Conservation (phyloP, 1,139 yeast genomes). For the Dujonia santamariae region DNA sequence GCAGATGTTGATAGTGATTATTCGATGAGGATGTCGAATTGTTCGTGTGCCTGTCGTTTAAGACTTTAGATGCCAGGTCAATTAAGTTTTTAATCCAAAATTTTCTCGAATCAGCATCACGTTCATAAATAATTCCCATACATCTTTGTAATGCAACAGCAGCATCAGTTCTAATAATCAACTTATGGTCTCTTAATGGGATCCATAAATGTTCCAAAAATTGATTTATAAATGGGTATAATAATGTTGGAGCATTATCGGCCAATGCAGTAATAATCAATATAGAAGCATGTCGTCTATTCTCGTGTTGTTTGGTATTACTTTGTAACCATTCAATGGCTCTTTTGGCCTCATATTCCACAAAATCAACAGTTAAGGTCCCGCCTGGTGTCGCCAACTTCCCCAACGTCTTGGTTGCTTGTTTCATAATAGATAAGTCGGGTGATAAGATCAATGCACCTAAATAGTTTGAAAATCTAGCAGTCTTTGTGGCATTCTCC, state of each 20-base stretch:
- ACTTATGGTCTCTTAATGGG: constrained; percentile 76
- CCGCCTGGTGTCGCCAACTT: constrained; percentile 88
- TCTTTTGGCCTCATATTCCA: constrained; percentile 85
- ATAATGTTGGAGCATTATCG: constrained; percentile 79
- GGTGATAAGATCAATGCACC: constrained; percentile 78
- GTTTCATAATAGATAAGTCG: constrained; percentile 79
- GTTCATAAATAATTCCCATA: constrained; percentile 69
- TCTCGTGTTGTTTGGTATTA: constrained; percentile 72
- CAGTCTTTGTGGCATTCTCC: constrained; percentile 84
- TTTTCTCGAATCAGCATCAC: constrained; percentile 70
- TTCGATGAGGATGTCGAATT: constrained; percentile 7
- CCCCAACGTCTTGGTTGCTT: constrained; percentile 85
- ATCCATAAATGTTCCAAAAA: constrained; percentile 84
- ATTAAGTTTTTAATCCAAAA: constrained; percentile 74
- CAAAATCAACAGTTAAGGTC: constrained; percentile 84
- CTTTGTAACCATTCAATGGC: constrained; percentile 89
- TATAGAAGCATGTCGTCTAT: constrained; percentile 87
- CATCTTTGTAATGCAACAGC: constrained; percentile 80
- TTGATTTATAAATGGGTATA: constrained; percentile 75
- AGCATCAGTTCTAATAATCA: constrained; percentile 75
- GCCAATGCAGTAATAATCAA: constrained; percentile 82
- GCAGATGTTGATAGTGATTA: constrained; percentile 1
- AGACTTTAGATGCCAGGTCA: constrained; percentile 50
- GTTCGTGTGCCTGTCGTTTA: constrained; percentile 23
- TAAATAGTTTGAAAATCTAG: constrained; percentile 84